Percentiles rank a stretch among this genome's conserved stretches.
These are phyloP conservation scores for Myxozyma udenii DNA, from an alignment of 805 yeast genomes.

Conservation along the genomic window DNA sequence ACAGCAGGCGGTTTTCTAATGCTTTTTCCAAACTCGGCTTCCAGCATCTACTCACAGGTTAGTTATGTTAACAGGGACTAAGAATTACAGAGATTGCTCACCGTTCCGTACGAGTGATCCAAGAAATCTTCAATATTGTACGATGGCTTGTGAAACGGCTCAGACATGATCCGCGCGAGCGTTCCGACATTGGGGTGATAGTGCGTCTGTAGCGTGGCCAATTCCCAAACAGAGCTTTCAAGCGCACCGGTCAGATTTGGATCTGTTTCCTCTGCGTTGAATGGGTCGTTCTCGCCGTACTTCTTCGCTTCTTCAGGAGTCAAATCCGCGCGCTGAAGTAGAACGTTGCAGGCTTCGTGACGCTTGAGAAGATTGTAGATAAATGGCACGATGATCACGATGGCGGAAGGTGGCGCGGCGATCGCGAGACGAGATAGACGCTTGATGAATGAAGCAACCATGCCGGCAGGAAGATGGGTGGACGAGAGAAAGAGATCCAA, in stretches of 20 bases:
- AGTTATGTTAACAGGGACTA: conserved; percentile 56
- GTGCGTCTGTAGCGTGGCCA: conserved; percentile 73
- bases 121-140: conserved; percentile 92
- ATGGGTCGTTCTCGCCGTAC: conserved; percentile 54
- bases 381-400: conserved; percentile 85
- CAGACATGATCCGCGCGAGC: conserved; percentile 79
- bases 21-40: conserved; percentile 44
- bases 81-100: conserved; percentile 47
- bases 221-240: conserved; percentile 88
- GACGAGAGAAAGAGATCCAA: conserved; percentile 82
- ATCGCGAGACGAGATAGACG: conserved; percentile 70
- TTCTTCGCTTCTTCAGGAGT: conserved; percentile 14
- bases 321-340: conserved; percentile 56
- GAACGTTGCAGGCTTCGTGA: conserved; percentile 90
- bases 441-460: conserved; percentile 88
- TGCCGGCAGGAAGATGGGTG: conserved; percentile 76
- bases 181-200: conserved; percentile 96
- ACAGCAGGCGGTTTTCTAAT: conserved; percentile 54
- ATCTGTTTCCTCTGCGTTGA: conserved; percentile 57
- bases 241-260: conserved; percentile 79
- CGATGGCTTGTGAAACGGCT: conserved; percentile 82
- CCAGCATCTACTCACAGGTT: conserved; percentile 43
- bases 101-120: conserved; percentile 77
- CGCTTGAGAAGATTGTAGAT: conserved; percentile 82
- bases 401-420: conserved; percentile 81